Conservation (phyloP, 2,329 filamentous ascomycete species). For the Curvularia sp. region DNA sequence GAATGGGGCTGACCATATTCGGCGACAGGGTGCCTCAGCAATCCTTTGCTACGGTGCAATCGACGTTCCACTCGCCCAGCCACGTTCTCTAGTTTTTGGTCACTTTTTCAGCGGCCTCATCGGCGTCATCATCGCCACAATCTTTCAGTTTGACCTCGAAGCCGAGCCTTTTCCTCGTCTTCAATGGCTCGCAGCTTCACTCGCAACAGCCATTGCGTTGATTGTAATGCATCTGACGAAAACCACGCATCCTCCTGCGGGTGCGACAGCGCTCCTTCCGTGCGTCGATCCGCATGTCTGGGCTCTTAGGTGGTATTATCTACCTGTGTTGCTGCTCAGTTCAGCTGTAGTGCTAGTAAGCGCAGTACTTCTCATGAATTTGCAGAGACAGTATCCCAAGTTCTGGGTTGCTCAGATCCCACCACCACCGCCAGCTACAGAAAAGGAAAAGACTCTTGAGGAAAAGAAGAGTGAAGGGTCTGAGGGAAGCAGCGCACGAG, state of each 20-base stretch:
- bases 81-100: constrained; percentile 53
- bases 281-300: constrained; percentile 50
- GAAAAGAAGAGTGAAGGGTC: constrained; percentile 21
- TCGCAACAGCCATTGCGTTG: constrained; percentile 53
- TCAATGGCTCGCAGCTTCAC: constrained; percentile 54
- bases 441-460: constrained; percentile 18
- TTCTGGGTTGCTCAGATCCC: constrained; percentile 55
- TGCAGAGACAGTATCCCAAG: constrained; percentile 54
- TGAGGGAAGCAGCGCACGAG: constrained; percentile 18
- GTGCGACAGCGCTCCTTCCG: constrained; percentile 56
- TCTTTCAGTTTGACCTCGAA: constrained; percentile 51
- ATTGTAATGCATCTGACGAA: constrained; percentile 57
- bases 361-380: constrained; percentile 55
- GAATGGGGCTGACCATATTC: not conserved
- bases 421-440: constrained; percentile 23
- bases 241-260: constrained; percentile 57
- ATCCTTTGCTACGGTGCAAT: constrained; percentile 57
- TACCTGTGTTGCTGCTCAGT: constrained; percentile 52
- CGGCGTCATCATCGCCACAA: constrained; percentile 54
- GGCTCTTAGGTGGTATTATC: constrained; percentile 53
- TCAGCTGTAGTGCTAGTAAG: constrained; percentile 50
- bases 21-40: constrained; percentile 52
- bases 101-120: constrained; percentile 54
- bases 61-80: constrained; percentile 55
- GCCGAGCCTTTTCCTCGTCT: constrained; percentile 37